Evolutionary conservation across 352 stramenopile species (phyloP).

Genomic region (Phytophthora tubulina): DNA sequence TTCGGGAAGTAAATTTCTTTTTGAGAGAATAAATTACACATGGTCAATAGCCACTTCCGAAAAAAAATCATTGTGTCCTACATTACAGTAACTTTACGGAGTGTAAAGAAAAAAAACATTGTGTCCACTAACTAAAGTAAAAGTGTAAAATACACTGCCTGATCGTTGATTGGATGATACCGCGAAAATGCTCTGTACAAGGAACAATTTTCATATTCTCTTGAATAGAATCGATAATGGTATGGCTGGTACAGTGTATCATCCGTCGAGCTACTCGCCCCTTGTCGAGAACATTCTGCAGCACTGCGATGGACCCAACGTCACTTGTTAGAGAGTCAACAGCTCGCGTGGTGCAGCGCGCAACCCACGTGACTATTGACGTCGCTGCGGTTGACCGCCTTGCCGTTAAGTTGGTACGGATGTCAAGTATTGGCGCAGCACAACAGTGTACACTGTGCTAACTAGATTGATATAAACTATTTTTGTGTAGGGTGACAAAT

Average conservation of each 20-base stretch:
- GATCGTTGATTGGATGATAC: too few species aligned
- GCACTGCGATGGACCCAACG: slow-evolving; percentile 61
- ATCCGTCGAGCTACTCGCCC: background rate
- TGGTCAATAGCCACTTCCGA: too few species aligned
- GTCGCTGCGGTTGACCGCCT: slow-evolving; percentile 40
- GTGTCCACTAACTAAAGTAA: too few species aligned
- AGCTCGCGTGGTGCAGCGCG: slow-evolving; percentile 50
- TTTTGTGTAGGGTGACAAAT: slow-evolving; percentile 41
- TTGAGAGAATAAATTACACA: too few species aligned
- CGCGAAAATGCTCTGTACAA: background rate
- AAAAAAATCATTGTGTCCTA: too few species aligned
- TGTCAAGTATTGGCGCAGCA: too few species aligned
- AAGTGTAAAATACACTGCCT: too few species aligned
- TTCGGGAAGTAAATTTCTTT: too few species aligned
- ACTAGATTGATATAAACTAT: background rate
- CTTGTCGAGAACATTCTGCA: background rate
- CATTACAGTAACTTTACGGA: too few species aligned
- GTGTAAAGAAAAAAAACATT: too few species aligned
- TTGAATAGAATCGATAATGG: background rate
- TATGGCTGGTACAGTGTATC: background rate
- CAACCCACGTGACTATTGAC: slow-evolving; percentile 55
- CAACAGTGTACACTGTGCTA: background rate
- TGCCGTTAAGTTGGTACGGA: slow-evolving; percentile 54
- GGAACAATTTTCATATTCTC: slow-evolving; percentile 1
- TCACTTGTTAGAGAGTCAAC: slow-evolving; percentile 60